phyloP scores from a whole-genome alignment of 768 basidiomycete species.

The Leccinum uliginosum region DNA sequence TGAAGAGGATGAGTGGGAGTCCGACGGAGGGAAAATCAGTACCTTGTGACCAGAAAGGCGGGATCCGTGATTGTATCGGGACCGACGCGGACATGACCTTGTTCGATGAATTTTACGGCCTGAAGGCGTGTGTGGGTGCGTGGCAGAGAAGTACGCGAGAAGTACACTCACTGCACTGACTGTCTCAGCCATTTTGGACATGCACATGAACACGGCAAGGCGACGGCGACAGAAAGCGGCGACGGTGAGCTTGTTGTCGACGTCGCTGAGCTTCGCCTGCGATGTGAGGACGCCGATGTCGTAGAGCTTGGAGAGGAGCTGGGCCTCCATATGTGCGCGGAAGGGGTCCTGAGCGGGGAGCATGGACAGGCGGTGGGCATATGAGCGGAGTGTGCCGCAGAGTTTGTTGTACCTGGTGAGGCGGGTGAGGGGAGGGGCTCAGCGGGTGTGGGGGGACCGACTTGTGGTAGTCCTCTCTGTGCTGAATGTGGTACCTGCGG shows the following conservation, averaged over 20 bases:
- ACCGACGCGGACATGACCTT: conserved; percentile 96
- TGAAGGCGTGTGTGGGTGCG: conserved; percentile 30
- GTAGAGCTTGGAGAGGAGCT: conserved; percentile 91
- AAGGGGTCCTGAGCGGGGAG: conserved; percentile 89
- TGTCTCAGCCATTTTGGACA: conserved; percentile 92
- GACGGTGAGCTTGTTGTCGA: conserved; percentile 93
- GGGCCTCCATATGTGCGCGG: conserved; percentile 76
- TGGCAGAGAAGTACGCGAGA: conserved; percentile 1
- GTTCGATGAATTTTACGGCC: conserved; percentile 97
- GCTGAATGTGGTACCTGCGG: conserved; percentile 92
- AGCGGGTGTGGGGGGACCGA: conserved; percentile 23
- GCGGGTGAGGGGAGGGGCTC: background rate
- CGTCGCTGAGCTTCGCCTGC: conserved; percentile 84
- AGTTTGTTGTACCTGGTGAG: conserved; percentile 83
- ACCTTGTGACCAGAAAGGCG: conserved; percentile 91
- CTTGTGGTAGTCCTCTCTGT: conserved; percentile 94
- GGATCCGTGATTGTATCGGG: conserved; percentile 96
- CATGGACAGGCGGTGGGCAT: conserved; percentile 82
- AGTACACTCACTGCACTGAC: conserved; percentile 76
- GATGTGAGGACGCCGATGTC: conserved; percentile 93
- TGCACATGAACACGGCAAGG: conserved; percentile 88
- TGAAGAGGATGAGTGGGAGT: conserved; percentile 24
- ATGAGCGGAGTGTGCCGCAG: conserved; percentile 78
- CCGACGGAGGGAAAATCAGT: conserved; percentile 12
- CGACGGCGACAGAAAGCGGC: conserved; percentile 90